Percentiles rank a stretch among this genome's conserved stretches.
phyloP scores from a whole-genome alignment of 495 filamentous ascomycete species.

The Penicillium argentinense region DNA sequence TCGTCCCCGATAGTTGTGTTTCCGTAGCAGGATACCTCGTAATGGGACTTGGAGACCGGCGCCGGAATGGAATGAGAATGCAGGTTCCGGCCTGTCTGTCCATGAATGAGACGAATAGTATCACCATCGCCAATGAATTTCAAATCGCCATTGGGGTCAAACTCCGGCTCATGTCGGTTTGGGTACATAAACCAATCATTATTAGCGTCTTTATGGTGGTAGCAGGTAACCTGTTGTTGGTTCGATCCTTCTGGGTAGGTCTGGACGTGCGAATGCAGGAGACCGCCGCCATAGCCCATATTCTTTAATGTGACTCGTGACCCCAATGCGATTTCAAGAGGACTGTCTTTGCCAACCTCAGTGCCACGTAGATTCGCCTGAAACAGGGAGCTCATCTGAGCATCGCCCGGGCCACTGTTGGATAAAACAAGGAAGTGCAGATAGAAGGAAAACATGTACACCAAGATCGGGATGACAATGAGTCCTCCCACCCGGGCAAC shows the following conservation, averaged over 20 bases:
- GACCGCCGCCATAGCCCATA: constrained; percentile 97
- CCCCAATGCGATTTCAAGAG: constrained; percentile 84
- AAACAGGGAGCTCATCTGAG: constrained; percentile 99
- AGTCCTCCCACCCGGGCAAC: constrained; percentile 79
- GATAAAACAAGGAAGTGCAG: constrained; percentile 90
- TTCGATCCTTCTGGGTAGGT: constrained; percentile 91
- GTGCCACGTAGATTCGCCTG: constrained; percentile 94
- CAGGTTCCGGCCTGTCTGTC: constrained; percentile 93
- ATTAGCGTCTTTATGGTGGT: constrained; percentile 99
- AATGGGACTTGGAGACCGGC: constrained; percentile 82
- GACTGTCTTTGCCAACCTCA: constrained; percentile 89
- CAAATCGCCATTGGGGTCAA: constrained; percentile 63
- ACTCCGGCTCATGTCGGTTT: constrained; percentile 73
- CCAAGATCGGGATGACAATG: constrained; percentile 79
- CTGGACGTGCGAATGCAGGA: constrained; percentile 97
- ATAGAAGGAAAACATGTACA: constrained; percentile 95
- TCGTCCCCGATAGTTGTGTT: constrained; percentile 97
- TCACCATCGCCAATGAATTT: constrained; percentile 77
- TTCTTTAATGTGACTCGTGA: constrained; percentile 95
- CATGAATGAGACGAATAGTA: constrained; percentile 84
- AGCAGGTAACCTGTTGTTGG: constrained; percentile 98
- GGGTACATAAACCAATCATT: constrained; percentile 99
- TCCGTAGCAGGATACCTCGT: constrained; percentile 93
- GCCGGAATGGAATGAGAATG: constrained; percentile 90
- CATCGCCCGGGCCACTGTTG: constrained; percentile 94